Evolutionary conservation across 1,284 basidiomycete species (phyloP).

Genomic region (Heliocybe sulcata): DNA sequence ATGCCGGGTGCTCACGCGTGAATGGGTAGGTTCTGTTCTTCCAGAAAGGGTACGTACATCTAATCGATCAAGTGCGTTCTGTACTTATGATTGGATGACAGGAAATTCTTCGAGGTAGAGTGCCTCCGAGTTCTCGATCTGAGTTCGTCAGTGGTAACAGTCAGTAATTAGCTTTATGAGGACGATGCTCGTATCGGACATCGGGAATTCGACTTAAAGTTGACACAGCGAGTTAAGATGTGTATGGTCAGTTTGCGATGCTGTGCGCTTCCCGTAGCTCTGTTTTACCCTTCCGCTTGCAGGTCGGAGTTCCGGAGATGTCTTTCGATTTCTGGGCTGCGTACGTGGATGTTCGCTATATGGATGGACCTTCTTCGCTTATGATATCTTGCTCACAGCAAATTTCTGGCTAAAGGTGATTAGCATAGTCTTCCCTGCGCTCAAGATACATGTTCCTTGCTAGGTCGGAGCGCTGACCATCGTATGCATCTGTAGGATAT

Average conservation of each 20-base stretch:
- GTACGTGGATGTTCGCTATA: conserved; percentile 33
- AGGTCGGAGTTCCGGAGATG: conserved; percentile 95
- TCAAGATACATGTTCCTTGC: too few relatives aligned
- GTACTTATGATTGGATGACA: conserved; percentile 16
- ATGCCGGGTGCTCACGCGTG: conserved; percentile 4
- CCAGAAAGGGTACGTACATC: conserved; percentile 77
- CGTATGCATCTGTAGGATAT: conserved; percentile 50
- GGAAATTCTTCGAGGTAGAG: conserved; percentile 65
- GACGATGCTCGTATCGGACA: conserved; percentile 90
- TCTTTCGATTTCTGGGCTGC: conserved; percentile 92
- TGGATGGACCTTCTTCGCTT: not conserved
- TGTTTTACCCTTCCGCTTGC: not conserved
- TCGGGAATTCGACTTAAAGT: conserved; percentile 88
- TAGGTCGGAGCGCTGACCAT: not conserved
- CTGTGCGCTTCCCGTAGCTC: not conserved
- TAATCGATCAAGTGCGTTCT: conserved; percentile 11
- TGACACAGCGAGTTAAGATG: conserved; percentile 95
- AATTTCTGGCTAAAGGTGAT: conserved; percentile 77
- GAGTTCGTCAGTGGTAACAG: not conserved
- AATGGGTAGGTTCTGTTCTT: conserved; percentile 80
- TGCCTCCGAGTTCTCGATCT: not conserved
- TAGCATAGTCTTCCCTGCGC: not conserved
- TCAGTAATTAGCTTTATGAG: conserved; percentile 75
- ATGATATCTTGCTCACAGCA: conserved; percentile 29
- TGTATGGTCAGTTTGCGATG: conserved; percentile 65